These are phyloP conservation scores for Eucalyptus marginata DNA, from an alignment of 345 rosid genomes.

Conservation along the genomic window DNA sequence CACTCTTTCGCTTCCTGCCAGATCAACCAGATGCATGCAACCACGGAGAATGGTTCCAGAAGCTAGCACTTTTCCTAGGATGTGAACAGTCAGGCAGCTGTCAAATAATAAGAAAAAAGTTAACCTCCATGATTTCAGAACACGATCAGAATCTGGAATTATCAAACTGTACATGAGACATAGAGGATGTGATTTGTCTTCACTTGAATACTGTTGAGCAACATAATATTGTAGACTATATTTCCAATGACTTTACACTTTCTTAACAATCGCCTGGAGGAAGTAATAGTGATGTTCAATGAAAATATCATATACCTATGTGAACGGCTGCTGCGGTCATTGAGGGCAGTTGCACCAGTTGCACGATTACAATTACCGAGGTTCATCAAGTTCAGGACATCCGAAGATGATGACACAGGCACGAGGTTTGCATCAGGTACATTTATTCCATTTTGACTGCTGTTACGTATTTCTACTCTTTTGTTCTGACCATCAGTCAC, in stretches of 20 bases:
- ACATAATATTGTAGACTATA: neutral
- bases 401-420: constrained; percentile 66
- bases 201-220: neutral
- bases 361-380: constrained; percentile 79
- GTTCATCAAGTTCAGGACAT: constrained; percentile 79
- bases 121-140: neutral
- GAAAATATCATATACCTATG: constrained; percentile 45
- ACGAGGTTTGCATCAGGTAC: constrained; percentile 91
- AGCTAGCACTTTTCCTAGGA: constrained; percentile 77
- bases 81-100: constrained; percentile 95
- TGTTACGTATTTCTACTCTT: constrained; percentile 90
- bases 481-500: constrained; percentile 54
- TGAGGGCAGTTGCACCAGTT: constrained; percentile 78
- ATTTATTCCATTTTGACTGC: constrained; percentile 71
- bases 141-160: neutral
- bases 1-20: constrained; percentile 96
- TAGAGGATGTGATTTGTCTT: neutral
- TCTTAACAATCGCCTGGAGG: neutral
- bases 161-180: neutral
- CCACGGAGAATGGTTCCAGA: constrained; percentile 63
- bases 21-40: constrained; percentile 93
- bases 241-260: neutral
- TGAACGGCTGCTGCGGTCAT: constrained; percentile 96
- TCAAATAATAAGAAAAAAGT: neutral
- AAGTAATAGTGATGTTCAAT: neutral